A percentile compares a stretch with the other conserved stretches of the same genome.
These are phyloP conservation scores for slime mould (Dictyostelium discoideum) DNA, from an alignment of 78 protist genomes.

Conservation along the genomic window dicty_2.7 NC_007088.5:5134001-5134500, in stretches of 20 bases:
- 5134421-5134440: not conserved
- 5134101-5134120: not conserved
- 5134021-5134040: not conserved
- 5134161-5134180: not conserved
- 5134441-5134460: not conserved
- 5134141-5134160: not conserved
- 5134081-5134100: constrained; percentile 1
- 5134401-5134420: not conserved
- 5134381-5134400: not conserved
- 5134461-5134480: no score
- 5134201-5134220: not conserved
- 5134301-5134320: not conserved
- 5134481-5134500: not conserved
- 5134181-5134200: not conserved
- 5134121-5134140: not conserved
- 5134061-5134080: constrained; percentile 52
- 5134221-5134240: not conserved
- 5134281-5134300: not conserved
- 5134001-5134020: not conserved
- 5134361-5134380: no score
- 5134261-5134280: not conserved
- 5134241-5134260: not conserved
- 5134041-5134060: constrained; percentile 1
- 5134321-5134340: not conserved
- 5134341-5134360: not conserved